Percentiles rank a stretch among this genome's conserved stretches.
These are phyloP conservation scores for Citrus inodora DNA, from an alignment of 345 rosid species.

Conservation along the genomic window DNA sequence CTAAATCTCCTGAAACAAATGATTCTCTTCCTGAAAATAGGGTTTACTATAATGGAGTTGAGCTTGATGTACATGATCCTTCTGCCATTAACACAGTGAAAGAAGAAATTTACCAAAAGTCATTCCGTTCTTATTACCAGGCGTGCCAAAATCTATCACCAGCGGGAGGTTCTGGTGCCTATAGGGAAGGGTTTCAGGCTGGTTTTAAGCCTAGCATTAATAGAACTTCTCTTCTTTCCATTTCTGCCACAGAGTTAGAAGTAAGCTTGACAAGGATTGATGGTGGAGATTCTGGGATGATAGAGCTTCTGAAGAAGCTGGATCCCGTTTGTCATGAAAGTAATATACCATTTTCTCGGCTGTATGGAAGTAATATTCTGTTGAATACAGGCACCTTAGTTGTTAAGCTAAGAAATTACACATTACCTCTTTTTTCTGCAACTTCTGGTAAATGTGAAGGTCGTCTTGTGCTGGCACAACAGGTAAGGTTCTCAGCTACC, in stretches of 20 bases:
- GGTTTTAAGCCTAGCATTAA: slow-evolving; percentile 78
- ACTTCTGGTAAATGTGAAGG: slow-evolving; percentile 88
- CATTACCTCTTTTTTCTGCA: slow-evolving; percentile 81
- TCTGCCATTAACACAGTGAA: slow-evolving; percentile 48
- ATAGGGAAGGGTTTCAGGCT: slow-evolving; percentile 76
- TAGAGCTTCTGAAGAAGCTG: slow-evolving; percentile 71
- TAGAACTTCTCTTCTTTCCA: slow-evolving; percentile 73
- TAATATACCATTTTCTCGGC: slow-evolving; percentile 85
- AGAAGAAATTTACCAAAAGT: slow-evolving; percentile 67
- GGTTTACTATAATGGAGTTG: slow-evolving; percentile 51
- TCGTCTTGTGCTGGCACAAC: slow-evolving; percentile 83
- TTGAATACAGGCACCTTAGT: slow-evolving; percentile 57
- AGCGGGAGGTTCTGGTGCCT: slow-evolving; percentile 86
- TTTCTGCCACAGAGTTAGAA: slow-evolving; percentile 85
- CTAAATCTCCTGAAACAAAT: slow-evolving; percentile 48
- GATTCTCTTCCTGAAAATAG: slow-evolving; percentile 50
- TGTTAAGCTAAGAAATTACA: slow-evolving; percentile 74
- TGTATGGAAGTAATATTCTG: slow-evolving; percentile 74
- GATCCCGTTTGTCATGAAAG: slow-evolving; percentile 74
- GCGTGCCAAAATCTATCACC: slow-evolving; percentile 75
- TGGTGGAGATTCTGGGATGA: slow-evolving; percentile 90
- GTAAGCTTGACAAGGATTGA: slow-evolving; percentile 67
- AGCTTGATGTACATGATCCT: slow-evolving; percentile 63
- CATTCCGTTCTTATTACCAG: slow-evolving; percentile 76
- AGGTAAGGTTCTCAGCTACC: slow-evolving; percentile 43